These are phyloP conservation scores for Cerioporus squamosus DNA, from an alignment of 1,284 basidiomycete species.

Conservation along the genomic window DNA sequence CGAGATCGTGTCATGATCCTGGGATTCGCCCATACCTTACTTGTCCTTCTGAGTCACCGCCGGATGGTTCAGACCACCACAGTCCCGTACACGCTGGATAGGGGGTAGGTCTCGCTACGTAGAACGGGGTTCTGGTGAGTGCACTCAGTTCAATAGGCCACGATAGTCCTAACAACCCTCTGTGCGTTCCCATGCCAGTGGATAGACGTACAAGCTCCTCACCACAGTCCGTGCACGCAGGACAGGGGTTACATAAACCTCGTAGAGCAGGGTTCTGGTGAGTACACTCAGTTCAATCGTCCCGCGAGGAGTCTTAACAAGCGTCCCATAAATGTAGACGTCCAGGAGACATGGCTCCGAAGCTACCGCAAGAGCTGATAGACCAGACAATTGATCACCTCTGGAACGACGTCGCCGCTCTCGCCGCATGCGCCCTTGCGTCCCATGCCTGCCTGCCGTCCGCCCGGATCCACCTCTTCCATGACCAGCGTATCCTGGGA, in stretches of 20 bases:
- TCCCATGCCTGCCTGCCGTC: conserved; percentile 39
- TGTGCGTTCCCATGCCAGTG: no score
- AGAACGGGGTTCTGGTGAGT: no score
- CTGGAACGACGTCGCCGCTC: conserved; percentile 35
- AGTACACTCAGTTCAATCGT: neutral
- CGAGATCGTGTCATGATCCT: neutral
- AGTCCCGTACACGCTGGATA: neutral
- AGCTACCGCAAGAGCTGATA: conserved; percentile 34
- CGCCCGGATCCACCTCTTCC: conserved; percentile 41
- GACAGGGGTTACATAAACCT: neutral
- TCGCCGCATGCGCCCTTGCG: conserved; percentile 38
- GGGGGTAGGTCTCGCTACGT: no score
- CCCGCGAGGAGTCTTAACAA: no score
- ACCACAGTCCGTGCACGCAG: no score
- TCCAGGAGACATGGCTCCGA: conserved; percentile 3
- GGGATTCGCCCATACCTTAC: no score
- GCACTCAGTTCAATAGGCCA: no score
- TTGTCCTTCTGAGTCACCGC: neutral
- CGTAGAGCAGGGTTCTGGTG: neutral
- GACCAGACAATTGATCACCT: conserved; percentile 41
- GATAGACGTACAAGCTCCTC: no score
- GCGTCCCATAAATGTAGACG: neutral
- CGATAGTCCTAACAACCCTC: no score
- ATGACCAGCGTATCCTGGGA: conserved; percentile 15
- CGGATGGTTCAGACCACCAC: conserved; percentile 1